A percentile compares a stretch with the other conserved stretches of the same genome.
Evolutionary conservation across 371 early-diverging fungal genomes (phyloP).

Genomic region (Umbelopsis sp.): DNA sequence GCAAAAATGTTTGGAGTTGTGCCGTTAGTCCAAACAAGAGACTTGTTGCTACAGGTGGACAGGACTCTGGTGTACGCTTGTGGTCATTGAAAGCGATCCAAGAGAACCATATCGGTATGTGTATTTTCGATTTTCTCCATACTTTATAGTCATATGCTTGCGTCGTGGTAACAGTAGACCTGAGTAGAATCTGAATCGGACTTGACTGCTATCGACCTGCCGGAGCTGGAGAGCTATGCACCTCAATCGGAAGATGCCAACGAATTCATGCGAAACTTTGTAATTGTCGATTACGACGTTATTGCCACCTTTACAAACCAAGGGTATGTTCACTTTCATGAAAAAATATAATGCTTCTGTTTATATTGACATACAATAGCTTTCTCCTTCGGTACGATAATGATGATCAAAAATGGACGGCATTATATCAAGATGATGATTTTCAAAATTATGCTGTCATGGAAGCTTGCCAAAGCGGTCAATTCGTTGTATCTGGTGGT

Average conservation of each 20-base stretch:
- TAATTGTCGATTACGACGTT: conserved; percentile 34
- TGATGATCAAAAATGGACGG: conserved; percentile 36
- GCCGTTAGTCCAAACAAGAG: conserved; percentile 59
- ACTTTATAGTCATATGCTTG: neutral
- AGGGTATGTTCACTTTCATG: conserved; percentile 31
- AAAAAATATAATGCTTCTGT: too few species aligned
- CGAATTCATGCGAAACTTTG: conserved; percentile 62
- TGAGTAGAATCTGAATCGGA: conserved; percentile 47
- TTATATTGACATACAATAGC: conserved; percentile 21
- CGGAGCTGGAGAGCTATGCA: conserved; percentile 16
- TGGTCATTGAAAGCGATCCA: conserved; percentile 67
- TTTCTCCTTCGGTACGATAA: conserved; percentile 50
- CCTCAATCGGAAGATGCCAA: conserved; percentile 17
- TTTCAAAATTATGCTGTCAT: conserved; percentile 63
- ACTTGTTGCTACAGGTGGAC: conserved; percentile 77
- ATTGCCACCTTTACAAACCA: conserved; percentile 42
- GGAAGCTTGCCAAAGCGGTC: conserved; percentile 59
- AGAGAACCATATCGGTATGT: conserved; percentile 60
- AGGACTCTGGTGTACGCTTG: conserved; percentile 77
- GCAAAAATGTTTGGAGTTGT: conserved; percentile 86
- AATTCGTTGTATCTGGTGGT: conserved; percentile 60
- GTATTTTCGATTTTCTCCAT: neutral
- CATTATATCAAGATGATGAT: conserved; percentile 35
- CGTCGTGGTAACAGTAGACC: neutral
- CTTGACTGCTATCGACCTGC: conserved; percentile 32